Conservation (phyloP, 306 rosid genomes). For the Sicyos edulis region DNA sequence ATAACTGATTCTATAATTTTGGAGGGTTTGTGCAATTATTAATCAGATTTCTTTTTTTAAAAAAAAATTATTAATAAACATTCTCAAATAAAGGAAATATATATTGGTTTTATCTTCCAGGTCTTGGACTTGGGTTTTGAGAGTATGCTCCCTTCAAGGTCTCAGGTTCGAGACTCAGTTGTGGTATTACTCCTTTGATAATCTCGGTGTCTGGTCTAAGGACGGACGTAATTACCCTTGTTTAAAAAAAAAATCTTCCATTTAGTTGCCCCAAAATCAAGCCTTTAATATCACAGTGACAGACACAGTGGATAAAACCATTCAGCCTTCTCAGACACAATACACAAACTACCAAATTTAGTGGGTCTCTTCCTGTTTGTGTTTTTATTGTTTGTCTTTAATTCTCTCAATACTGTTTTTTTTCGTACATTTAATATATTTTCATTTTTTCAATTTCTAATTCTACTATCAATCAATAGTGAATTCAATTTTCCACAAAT, state of each 20-base stretch:
- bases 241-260: too few relatives aligned
- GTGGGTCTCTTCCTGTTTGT: neutral
- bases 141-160: too few relatives aligned
- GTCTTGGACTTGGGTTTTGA: too few relatives aligned
- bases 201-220: too few relatives aligned
- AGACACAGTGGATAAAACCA: constrained; percentile 8
- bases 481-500: neutral
- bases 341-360: neutral
- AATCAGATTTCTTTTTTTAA: too few relatives aligned
- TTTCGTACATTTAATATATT: neutral
- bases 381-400: constrained; percentile 4
- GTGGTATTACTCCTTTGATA: too few relatives aligned
- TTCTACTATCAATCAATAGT: neutral
- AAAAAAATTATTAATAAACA: too few relatives aligned
- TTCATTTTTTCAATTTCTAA: neutral
- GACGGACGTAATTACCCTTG: too few relatives aligned
- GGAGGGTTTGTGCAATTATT: too few relatives aligned
- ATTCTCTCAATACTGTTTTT: neutral
- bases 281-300: neutral
- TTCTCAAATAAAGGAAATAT: neutral
- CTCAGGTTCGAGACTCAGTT: too few relatives aligned
- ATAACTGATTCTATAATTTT: too few relatives aligned
- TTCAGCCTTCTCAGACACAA: neutral
- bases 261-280: neutral
- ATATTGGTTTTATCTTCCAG: neutral